Percentiles rank a stretch among this genome's conserved stretches.
Conservation (phyloP, 2,329 filamentous ascomycete genomes). For the Aspergillus candidus region DNA sequence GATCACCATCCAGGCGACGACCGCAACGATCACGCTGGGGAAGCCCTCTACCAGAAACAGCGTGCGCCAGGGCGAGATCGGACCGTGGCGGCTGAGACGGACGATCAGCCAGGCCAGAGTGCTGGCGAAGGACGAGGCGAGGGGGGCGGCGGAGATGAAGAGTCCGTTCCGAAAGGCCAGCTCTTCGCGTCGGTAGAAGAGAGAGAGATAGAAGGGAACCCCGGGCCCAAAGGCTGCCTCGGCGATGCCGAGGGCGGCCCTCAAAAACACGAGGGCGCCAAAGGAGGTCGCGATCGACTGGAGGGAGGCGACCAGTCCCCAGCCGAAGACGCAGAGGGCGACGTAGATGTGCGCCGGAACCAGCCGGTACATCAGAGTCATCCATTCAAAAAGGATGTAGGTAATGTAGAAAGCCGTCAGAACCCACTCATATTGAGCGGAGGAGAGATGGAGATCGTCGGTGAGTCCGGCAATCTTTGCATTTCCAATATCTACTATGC, state of each 20-base stretch:
- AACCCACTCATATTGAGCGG: conserved; percentile 55
- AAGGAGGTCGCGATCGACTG: conserved; percentile 64
- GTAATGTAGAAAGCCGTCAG: conserved; percentile 59
- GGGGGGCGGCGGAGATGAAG: conserved; percentile 68
- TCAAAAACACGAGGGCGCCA: conserved; percentile 44
- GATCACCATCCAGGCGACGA: conserved; percentile 66
- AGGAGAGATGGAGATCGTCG: conserved; percentile 49
- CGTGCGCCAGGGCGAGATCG: conserved; percentile 77
- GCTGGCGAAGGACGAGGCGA: conserved; percentile 65
- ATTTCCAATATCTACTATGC: conserved; percentile 51
- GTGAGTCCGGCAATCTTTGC: conserved; percentile 56
- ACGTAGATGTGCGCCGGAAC: conserved; percentile 59
- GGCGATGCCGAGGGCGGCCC: conserved; percentile 46
- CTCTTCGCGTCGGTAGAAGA: conserved; percentile 62
- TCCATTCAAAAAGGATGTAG: conserved; percentile 61
- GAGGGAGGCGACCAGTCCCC: conserved; percentile 72
- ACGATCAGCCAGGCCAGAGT: conserved; percentile 72
- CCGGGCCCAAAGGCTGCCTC: conserved; percentile 60
- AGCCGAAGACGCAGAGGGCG: conserved; percentile 58
- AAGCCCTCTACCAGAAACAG: conserved; percentile 82
- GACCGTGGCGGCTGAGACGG: conserved; percentile 56
- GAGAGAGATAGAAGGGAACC: conserved; percentile 58
- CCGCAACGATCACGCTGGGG: conserved; percentile 68
- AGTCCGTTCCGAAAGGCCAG: conserved; percentile 78
- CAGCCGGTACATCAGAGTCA: conserved; percentile 57